Evolutionary conservation across 495 filamentous ascomycete species (phyloP), one percentile per base, ranked within the genome.

Genomic region (Penicillium arizonense): DNA sequence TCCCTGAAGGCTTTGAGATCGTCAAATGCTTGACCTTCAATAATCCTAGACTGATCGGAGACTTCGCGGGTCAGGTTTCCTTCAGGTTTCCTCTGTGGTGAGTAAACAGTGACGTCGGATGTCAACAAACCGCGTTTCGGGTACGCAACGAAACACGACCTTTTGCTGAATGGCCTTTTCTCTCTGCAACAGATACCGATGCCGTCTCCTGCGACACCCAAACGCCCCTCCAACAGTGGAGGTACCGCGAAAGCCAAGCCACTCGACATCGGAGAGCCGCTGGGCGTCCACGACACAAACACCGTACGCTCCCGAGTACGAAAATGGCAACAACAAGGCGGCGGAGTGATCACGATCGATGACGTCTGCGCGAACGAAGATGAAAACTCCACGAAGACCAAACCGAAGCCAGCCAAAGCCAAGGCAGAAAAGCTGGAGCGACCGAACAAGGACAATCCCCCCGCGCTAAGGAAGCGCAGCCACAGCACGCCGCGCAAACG

Each of bases 281-380:
- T 76, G 23, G 81, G 80, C 3, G 42, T 73, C 35, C 77, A 81
- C 50, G 82, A 85, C 54, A 82, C 78, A 1, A 78, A 80, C 20
- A 77, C 77, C n/a, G 88, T 90, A 9, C 77, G 80, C 43, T 82
- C 87, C 33, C 77, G 87, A 55, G 85, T 92, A 14, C 85, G 86
- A 41, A 78, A 82, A 71, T 92, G 88, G 88, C 88, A 92, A 56
- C 76, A 80, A 44, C 75, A 90, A 80, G 79, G 77, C 59, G 69
- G 88, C 62, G 76, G 85, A 62, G 66, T 80, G 11, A 66, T 80
- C 37, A 77, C 76, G 13, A 79, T 82, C 49, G 63, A 74, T 24
- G 75, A 77, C 24, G 43, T 64, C 11, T 74, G 65, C 56, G 57
- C 62, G 18, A 72, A 76, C 26, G 72, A 70, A 0, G 63, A 71